A percentile compares a stretch with the other conserved stretches of the same genome.
These are phyloP conservation scores for Labyrinthula sp. DNA, from an alignment of 352 stramenopile species.

Conservation along the genomic window DNA sequence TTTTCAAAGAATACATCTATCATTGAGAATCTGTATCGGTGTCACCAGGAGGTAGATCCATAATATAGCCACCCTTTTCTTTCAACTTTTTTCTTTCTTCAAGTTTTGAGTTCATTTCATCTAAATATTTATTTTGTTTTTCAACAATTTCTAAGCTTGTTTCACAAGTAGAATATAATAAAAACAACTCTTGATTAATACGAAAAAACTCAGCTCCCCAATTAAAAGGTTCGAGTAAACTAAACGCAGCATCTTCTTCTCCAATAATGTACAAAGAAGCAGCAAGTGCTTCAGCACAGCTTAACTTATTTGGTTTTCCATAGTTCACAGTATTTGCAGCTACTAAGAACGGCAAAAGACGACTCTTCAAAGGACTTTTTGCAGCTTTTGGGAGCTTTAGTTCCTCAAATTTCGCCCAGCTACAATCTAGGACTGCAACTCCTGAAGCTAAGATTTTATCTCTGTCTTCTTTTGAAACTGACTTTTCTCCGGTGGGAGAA, in stretches of 20 bases:
- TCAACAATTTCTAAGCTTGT: constrained; percentile 47
- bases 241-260: constrained; percentile 51
- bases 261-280: constrained; percentile 90
- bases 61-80: background rate
- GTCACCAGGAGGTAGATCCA: background rate
- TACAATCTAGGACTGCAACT: constrained; percentile 87
- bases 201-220: constrained; percentile 46
- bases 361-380: constrained; percentile 63
- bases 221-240: constrained; percentile 68
- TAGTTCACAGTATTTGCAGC: constrained; percentile 98
- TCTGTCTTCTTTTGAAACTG: constrained; percentile 63
- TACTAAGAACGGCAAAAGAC: constrained; percentile 86
- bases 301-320: constrained; percentile 76
- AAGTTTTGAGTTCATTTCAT: constrained; percentile 11
- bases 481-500: constrained; percentile 60
- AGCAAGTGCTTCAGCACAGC: constrained; percentile 82
- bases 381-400: constrained; percentile 79
- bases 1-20: no score
- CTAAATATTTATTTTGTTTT: constrained; percentile 40
- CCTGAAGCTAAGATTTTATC: constrained; percentile 51
- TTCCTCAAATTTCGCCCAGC: constrained; percentile 81
- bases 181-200: constrained; percentile 38
- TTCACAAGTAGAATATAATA: constrained; percentile 52
- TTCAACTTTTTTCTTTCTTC: background rate
- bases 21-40: background rate